Conservation (phyloP, 352 stramenopile genomes). For the Globisporangium cederbergense region DNA sequence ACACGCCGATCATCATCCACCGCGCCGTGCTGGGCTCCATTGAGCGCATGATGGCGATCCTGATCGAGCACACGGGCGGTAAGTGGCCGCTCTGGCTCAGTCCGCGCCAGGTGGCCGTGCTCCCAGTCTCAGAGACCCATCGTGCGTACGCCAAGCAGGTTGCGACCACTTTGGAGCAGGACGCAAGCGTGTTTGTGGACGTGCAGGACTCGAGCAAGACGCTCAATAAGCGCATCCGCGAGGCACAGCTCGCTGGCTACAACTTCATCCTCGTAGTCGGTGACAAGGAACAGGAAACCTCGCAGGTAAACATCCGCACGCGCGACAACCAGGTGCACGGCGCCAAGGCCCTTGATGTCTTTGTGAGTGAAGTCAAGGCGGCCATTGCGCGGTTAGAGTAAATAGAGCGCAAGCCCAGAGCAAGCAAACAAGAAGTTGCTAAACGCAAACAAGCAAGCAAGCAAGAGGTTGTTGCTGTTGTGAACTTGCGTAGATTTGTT, state of each 20-base stretch:
- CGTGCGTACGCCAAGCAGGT: slow-evolving; percentile 61
- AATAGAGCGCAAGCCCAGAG: slow-evolving; percentile 12
- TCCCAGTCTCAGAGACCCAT: slow-evolving; percentile 68
- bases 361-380: slow-evolving; percentile 51
- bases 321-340: slow-evolving; percentile 82
- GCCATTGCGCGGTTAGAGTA: slow-evolving; percentile 69
- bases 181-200: slow-evolving; percentile 60
- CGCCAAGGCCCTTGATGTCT: slow-evolving; percentile 45
- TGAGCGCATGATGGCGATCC: slow-evolving; percentile 98
- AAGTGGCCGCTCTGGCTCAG: slow-evolving; percentile 97
- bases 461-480: not conserved
- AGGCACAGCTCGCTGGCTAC: slow-evolving; percentile 75
- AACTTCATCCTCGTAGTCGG: slow-evolving; percentile 87
- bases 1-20: slow-evolving; percentile 98
- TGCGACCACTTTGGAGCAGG: slow-evolving; percentile 33
- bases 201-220: slow-evolving; percentile 76
- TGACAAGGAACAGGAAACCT: slow-evolving; percentile 52
- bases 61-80: slow-evolving; percentile 96
- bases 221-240: slow-evolving; percentile 81
- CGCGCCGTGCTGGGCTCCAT: slow-evolving; percentile 96
- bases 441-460: not conserved
- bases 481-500: not conserved
- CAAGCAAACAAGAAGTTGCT: not conserved
- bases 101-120: slow-evolving; percentile 71
- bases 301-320: slow-evolving; percentile 74